Base-by-base conservation (phyloP, 164 flowering plant genomes). In the Kalanchoe fedtschenkoi region DNA sequence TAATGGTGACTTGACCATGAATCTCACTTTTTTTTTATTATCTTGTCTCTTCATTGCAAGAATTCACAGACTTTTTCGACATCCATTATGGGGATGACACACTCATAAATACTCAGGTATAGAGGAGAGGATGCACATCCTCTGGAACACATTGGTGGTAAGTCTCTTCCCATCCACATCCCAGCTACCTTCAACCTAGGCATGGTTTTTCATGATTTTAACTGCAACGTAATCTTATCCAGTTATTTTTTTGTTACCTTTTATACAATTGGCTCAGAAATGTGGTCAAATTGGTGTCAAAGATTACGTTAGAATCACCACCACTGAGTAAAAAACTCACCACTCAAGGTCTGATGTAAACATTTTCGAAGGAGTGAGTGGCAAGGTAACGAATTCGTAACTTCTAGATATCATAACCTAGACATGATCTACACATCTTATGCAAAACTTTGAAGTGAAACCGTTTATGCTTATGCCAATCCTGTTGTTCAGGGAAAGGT, bases 101-200 rank as follows among this genome's bases (percentile, higher is more conserved):
- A 24, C 30, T 8, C 6, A 5, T n/a, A 47, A 22, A 22, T 24
- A 22, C 17, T 60, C 65, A 92, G 98, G 98, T 59, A 81, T 93
- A 60, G 99, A 93, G 74, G 99, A 93, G 81, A 85, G 96, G 75
- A 93, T 93, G 97, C 96, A 88, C 76, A 68, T 93, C 60, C 74
- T 93, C 57, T 93, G 96, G 97, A 87, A 90, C 62, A 74, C 80
- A 1, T 78, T 93, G 97, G 99, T 93, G 95, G 99, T 90, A 81
- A 74, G 86, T 44, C 24, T 17, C 6, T 44, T n/a, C 21, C 24
- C 39, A 37, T 2, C 39, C 11, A 37, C 11, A 15, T 9, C n/a
- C n/a, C n/a, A n/a, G n/a, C 39, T 37, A 9, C 39, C 39, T 37
- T 37, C 39, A n/a, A n/a, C n/a, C n/a, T n/a, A n/a, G n/a, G n/a